Base-by-base conservation (phyloP, 192 early-diverging fungal genomes). In the Coemansia sp. region DNA sequence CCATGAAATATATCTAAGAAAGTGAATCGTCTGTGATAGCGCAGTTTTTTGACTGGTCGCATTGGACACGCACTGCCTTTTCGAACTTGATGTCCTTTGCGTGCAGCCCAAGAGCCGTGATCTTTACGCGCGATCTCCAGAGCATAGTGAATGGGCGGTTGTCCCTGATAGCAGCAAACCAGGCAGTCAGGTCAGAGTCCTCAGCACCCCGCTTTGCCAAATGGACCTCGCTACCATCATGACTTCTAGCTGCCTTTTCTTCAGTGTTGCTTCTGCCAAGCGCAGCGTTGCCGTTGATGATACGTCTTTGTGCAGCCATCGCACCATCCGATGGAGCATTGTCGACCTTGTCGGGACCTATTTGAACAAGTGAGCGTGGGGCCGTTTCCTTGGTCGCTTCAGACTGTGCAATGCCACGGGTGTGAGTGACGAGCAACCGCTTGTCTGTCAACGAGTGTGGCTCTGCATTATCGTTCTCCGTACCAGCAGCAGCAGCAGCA, bases 141-240 rank as follows among this genome's bases (percentile, higher is more conserved):
- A 69, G 63, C 77, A 79, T 79, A 1, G 77, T 74, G 33, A 79
- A 73, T 29, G 71, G 51, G 18, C 63, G 45, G 55, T 70, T 71
- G 4, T 45, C 56, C 59, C 63, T 63, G 63, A 79, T 74, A 0
- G 71, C 64, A 7, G 55, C 67, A 64, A 79, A 79, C 77, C 77
- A 79, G 57, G 59, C 49, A 23, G 67, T 53, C 61, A 79, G 31
- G 35, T 42, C 60, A 26, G 18, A 20, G 7, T 26, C 8, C 48
- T 51, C 67, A 33, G 25, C 39, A 34, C 57, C 64, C 3, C 59
- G 20, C 25, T 53, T 55, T 28, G 28, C 48, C 25, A 51, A 23
- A 26, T 26, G 23, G 2, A 6, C 25, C 5, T 51, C 7, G 48
- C 13, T 21, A 23, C 13, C 25, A 8, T 23, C 23, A 23, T n/a